These are phyloP conservation scores for Orychophragmus violaceus DNA, from an alignment of 345 rosid genomes.

Conservation along the genomic window DNA sequence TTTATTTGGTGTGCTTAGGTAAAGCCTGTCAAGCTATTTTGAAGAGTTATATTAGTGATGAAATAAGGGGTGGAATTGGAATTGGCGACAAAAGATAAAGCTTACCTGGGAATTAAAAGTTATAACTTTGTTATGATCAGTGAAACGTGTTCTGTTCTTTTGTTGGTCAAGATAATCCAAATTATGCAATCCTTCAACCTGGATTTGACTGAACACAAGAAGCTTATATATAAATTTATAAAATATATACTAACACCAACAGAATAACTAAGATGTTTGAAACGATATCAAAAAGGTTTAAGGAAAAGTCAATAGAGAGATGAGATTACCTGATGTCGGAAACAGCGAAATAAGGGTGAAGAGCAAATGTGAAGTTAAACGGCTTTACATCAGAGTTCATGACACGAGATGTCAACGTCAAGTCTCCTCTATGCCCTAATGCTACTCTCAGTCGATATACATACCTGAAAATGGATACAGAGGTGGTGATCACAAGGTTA, in stretches of 20 bases:
- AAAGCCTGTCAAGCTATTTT: conserved; percentile 66
- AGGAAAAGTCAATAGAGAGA: not conserved
- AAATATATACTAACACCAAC: not conserved
- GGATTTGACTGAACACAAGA: conserved; percentile 64
- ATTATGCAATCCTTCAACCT: conserved; percentile 83
- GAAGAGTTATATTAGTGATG: conserved; percentile 6
- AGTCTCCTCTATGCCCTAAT: conserved; percentile 62
- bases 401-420: conserved; percentile 71
- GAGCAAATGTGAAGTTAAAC: conserved; percentile 67
- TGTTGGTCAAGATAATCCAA: conserved; percentile 82
- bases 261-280: not conserved
- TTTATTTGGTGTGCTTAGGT: conserved; percentile 67
- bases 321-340: conserved; percentile 72
- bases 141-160: conserved; percentile 66
- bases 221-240: not conserved
- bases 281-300: not conserved
- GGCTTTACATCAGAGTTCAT: conserved; percentile 69
- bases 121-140: conserved; percentile 72
- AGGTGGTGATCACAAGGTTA: not conserved
- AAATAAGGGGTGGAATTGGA: not conserved
- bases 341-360: conserved; percentile 81
- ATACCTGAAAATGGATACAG: conserved; percentile 36
- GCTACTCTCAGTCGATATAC: conserved; percentile 74
- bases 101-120: conserved; percentile 79
- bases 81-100: not conserved